Evolutionary conservation across 495 filamentous ascomycete genomes (phyloP).

Genomic region (Clohesyomyces aquaticus): DNA sequence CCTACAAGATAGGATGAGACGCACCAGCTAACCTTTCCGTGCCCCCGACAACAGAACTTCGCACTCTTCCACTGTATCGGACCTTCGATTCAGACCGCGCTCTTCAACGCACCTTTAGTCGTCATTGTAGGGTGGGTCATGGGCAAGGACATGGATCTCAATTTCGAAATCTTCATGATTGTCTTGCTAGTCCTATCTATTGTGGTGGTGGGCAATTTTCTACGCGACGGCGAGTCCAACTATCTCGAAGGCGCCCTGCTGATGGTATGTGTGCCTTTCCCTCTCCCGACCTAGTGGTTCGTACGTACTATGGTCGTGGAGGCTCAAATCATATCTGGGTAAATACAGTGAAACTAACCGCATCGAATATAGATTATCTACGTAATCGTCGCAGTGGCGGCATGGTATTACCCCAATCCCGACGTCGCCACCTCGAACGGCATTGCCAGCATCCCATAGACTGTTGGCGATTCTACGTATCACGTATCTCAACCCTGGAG

Average conservation of each 20-base stretch:
- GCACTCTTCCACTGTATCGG: constrained; percentile 88
- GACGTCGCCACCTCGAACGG: constrained; percentile 38
- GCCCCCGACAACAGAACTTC: constrained; percentile 63
- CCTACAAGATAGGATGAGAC: no score
- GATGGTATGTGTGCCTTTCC: constrained; percentile 9
- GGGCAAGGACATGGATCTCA: constrained; percentile 69
- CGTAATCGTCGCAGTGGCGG: constrained; percentile 39
- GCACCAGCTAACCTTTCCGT: not conserved
- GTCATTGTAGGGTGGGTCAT: constrained; percentile 87
- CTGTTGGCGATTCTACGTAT: no score
- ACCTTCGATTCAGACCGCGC: constrained; percentile 84
- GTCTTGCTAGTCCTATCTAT: constrained; percentile 83
- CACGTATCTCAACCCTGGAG: no score
- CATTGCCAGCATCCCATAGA: not conserved
- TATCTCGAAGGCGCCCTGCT: constrained; percentile 52
- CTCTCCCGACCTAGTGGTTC: not conserved
- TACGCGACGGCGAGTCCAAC: constrained; percentile 54
- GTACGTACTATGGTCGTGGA: not conserved
- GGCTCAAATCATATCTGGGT: not conserved
- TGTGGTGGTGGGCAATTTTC: constrained; percentile 65
- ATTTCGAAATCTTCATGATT: constrained; percentile 88
- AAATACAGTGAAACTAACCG: no score
- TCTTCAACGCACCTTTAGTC: constrained; percentile 83
- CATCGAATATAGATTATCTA: constrained; percentile 31
- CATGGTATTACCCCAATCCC: constrained; percentile 41